These are phyloP conservation scores for Acanthamoeba royreba DNA, from an alignment of 208 protist species.

Conservation along the genomic window DNA sequence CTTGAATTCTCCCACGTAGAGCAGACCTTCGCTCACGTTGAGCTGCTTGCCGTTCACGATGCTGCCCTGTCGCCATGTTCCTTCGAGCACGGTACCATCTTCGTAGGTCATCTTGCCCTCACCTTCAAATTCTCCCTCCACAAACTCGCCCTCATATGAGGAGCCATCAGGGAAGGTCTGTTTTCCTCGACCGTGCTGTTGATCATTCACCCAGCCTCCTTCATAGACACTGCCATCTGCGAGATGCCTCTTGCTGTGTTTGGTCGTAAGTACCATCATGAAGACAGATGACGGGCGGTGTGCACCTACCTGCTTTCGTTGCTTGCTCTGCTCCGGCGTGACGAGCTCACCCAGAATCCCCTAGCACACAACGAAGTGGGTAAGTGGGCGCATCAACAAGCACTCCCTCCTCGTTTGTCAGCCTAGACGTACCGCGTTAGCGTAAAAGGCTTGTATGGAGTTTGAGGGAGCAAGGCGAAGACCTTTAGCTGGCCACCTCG, in stretches of 20 bases:
- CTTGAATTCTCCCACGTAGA: conserved; percentile 18
- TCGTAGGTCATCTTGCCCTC: conserved; percentile 54
- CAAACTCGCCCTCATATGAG: conserved; percentile 46
- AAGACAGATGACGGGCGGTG: neutral
- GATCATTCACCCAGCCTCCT: neutral
- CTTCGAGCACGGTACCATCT: conserved; percentile 58
- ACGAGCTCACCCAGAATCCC: no score
- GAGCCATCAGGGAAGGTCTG: neutral
- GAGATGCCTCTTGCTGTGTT: neutral
- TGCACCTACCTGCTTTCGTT: no score
- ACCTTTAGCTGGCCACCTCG: no score
- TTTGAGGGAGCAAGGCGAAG: no score
- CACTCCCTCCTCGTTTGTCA: no score
- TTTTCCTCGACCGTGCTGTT: neutral
- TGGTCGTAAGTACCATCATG: neutral
- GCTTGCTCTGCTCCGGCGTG: no score
- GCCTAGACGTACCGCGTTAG: no score
- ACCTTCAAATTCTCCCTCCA: conserved; percentile 27
- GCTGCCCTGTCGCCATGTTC: conserved; percentile 29
- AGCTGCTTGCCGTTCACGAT: conserved; percentile 25
- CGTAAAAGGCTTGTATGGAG: no score
- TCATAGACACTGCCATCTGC: conserved; percentile 24
- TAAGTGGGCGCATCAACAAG: no score
- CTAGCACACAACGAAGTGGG: no score
- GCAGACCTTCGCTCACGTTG: conserved; percentile 37